Evolutionary conservation across 73 alveolate genomes (phyloP), one percentile per base, ranked within the genome.

Genomic region (Stentor coeruleus): DNA sequence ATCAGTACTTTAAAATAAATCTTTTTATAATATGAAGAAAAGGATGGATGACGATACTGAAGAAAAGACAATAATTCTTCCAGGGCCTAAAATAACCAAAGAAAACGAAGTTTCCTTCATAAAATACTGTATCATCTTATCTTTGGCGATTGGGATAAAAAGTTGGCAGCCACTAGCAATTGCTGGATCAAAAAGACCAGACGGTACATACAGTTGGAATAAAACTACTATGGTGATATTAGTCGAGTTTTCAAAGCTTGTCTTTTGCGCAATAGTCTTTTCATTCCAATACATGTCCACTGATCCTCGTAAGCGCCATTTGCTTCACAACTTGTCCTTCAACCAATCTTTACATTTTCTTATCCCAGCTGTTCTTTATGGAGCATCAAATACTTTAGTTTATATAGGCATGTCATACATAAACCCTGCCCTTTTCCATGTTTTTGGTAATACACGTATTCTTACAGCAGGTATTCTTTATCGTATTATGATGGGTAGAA

Each of bases 121-220:
- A 49, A 49, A 11, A 20, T 49, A 49, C 66, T 20, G 6, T 49
- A 6, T 66, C 15, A 66, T 66, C 80, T 14, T 75, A 14, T 39
- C 39, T 75, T 38, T 75, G 20, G 72, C 83, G 14, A 75, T 75
- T 15, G 83, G 74, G n/a, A 37, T 75, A 14, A 75, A 75, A 75
- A n/a, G n/a, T 15, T 75, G 83, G 38, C 83, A 75, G 72, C 83
- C 83, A 33, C 33, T 75, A 35, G 83, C 83, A 20, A 40, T 75
- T 75, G 77, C 83, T 6, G 59, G 59, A 14, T 37, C 83, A 20
- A 15, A 35, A 1, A 0, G 38, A 20, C 33, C 26, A 36, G 72
- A 75, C 30, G 83, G 83, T 15, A n/a, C 26, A 36, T 75, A 75
- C 72, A 40, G 38, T n/a, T 75, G 28, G 2, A 75, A 40, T 66